phyloP scores from a whole-genome alignment of 257 asterid genomes.

The Petunia axillaris region DNA sequence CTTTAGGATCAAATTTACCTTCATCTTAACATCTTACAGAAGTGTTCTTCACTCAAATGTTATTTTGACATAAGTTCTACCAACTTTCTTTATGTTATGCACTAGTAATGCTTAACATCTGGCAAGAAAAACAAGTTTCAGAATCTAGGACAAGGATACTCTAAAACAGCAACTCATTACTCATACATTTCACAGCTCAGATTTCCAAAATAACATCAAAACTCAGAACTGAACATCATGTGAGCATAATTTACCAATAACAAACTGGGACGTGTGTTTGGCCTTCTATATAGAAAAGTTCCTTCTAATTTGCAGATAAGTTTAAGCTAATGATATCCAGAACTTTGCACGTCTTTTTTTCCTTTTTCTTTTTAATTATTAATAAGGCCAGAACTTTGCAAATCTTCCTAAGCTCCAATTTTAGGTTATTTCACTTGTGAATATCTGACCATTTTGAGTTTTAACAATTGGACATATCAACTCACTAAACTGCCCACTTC shows the following conservation, averaged over 20 bases:
- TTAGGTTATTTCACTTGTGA: neutral
- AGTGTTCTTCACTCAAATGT: constrained; percentile 14
- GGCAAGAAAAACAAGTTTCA: constrained; percentile 1
- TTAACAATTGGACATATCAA: neutral
- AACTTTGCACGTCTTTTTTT: neutral
- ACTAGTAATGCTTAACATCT: neutral
- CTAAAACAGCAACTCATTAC: constrained; percentile 13
- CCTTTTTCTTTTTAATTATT: too few species aligned
- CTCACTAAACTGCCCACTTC: neutral
- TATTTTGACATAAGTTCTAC: neutral
- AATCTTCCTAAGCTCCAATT: neutral
- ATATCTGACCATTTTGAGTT: neutral
- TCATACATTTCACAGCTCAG: neutral
- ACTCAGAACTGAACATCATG: neutral
- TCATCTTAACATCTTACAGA: neutral
- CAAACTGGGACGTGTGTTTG: neutral
- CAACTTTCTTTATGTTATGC: neutral
- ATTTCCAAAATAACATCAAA: neutral
- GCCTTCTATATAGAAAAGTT: neutral
- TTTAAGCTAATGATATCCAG: neutral
- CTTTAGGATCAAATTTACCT: neutral
- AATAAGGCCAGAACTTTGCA: neutral
- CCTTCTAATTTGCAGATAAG: neutral
- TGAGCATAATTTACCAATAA: neutral
- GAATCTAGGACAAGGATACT: neutral